Conservation (phyloP, 208 protist species). For the Trypanosoma brucei region DNA sequence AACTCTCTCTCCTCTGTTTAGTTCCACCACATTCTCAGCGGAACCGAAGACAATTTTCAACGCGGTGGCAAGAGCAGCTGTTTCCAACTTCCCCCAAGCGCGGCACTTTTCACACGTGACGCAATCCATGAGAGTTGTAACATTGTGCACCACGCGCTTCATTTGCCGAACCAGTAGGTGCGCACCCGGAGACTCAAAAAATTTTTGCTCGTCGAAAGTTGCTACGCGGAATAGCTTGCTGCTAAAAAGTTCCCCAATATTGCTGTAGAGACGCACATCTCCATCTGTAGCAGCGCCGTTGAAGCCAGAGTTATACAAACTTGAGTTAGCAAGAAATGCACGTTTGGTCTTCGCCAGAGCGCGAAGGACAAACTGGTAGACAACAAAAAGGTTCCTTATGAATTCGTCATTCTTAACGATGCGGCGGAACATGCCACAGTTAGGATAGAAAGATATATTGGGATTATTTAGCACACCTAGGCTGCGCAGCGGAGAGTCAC, state of each 20-base stretch:
- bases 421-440: conserved; percentile 79
- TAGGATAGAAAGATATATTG: conserved; percentile 81
- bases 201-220: conserved; percentile 82
- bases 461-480: conserved; percentile 66
- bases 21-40: conserved; percentile 7
- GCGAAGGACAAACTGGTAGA: conserved; percentile 85
- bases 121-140: conserved; percentile 88
- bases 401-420: conserved; percentile 53
- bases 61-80: conserved; percentile 78
- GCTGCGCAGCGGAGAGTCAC: conserved; percentile 45
- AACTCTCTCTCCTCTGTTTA: conserved; percentile 74
- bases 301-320: conserved; percentile 48
- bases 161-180: conserved; percentile 63
- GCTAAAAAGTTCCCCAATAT: conserved; percentile 59
- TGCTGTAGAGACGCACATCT: conserved; percentile 41
- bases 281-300: conserved; percentile 32
- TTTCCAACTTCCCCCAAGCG: conserved; percentile 88
- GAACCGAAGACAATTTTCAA: conserved; percentile 72
- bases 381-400: conserved; percentile 81
- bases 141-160: conserved; percentile 71
- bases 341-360: conserved; percentile 72
- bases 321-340: conserved; percentile 43
- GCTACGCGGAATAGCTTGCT: conserved; percentile 47
- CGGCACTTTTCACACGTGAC: conserved; percentile 91
- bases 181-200: conserved; percentile 60